A percentile compares a stretch with the other conserved stretches of the same genome.
Evolutionary conservation across 352 stramenopile genomes (phyloP).

Genomic region (Pythium monospermum): DNA sequence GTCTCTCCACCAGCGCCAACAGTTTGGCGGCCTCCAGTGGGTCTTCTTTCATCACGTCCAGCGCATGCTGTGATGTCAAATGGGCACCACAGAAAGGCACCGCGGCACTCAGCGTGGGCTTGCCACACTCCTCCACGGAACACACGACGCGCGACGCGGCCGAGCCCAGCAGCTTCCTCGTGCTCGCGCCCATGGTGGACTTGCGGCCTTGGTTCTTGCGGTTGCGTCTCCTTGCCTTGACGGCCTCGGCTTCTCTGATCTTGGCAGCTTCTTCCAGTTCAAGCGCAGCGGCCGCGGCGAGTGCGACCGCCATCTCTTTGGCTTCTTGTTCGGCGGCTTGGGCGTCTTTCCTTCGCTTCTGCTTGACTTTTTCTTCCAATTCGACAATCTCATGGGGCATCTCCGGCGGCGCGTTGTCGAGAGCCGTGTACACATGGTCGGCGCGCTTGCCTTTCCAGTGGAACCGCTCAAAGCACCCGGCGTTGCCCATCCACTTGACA

Average conservation of each 20-base stretch:
- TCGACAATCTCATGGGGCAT: slow-evolving; percentile 41
- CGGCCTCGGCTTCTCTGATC: background rate
- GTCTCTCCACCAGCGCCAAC: slow-evolving; percentile 41
- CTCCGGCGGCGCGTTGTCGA: slow-evolving; percentile 8
- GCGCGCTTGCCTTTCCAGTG: slow-evolving; percentile 64
- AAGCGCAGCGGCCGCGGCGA: slow-evolving; percentile 17
- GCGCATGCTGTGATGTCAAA: slow-evolving; percentile 61
- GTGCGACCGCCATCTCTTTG: slow-evolving; percentile 33
- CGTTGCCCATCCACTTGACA: slow-evolving; percentile 79
- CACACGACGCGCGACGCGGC: slow-evolving; percentile 23
- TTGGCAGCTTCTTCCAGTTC: slow-evolving; percentile 11
- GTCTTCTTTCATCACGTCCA: slow-evolving; percentile 50
- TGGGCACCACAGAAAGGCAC: slow-evolving; percentile 44
- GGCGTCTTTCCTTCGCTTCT: slow-evolving; percentile 49
- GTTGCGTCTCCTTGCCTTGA: background rate
- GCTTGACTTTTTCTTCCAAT: slow-evolving; percentile 50
- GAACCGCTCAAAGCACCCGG: slow-evolving; percentile 80
- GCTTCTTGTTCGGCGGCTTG: slow-evolving; percentile 48
- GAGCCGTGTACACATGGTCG: slow-evolving; percentile 40
- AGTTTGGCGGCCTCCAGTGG: slow-evolving; percentile 57
- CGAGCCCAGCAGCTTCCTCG: slow-evolving; percentile 14
- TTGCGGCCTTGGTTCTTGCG: background rate
- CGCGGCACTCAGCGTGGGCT: slow-evolving; percentile 24
- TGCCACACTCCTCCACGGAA: slow-evolving; percentile 29
- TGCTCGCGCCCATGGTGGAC: slow-evolving; percentile 21